Evolutionary conservation across 2,329 filamentous ascomycete genomes (phyloP).

Genomic region (Penicillium glabrum): DNA sequence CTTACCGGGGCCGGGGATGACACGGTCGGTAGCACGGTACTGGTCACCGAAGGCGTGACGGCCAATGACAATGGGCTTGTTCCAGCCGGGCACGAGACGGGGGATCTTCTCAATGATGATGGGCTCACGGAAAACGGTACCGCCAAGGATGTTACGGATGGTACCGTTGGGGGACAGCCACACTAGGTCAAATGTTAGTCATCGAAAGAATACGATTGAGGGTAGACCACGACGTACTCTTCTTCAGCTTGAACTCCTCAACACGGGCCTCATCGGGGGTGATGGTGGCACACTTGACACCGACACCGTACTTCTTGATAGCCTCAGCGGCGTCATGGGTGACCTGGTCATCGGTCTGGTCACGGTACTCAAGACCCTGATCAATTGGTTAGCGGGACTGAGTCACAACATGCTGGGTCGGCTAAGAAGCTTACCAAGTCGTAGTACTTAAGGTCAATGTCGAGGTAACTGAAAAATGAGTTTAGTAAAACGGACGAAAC

Average conservation of each 20-base stretch:
- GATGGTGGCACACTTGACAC: conserved; percentile 99
- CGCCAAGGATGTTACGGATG: conserved; percentile 70
- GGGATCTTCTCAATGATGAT: conserved; percentile 95
- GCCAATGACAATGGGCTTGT: conserved; percentile 98
- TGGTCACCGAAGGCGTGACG: conserved; percentile 98
- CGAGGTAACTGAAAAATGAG: conserved; percentile 64
- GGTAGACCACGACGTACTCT: conserved; percentile 62
- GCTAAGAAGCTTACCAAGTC: conserved; percentile 59
- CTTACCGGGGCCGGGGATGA: conserved; percentile 79
- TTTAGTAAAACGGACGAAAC: conserved; percentile 16
- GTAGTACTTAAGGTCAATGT: conserved; percentile 98
- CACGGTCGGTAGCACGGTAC: conserved; percentile 92
- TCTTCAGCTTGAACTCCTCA: conserved; percentile 97
- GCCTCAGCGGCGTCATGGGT: conserved; percentile 93
- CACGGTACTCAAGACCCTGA: conserved; percentile 83
- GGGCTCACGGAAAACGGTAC: conserved; percentile 98
- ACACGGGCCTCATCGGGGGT: conserved; percentile 96
- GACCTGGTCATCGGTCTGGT: conserved; percentile 94
- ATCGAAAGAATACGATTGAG: conserved; percentile 1
- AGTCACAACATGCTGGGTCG: not conserved
- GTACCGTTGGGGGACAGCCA: conserved; percentile 98
- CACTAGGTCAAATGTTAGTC: conserved; percentile 57
- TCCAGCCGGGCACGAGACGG: conserved; percentile 93
- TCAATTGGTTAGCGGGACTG: conserved; percentile 10
- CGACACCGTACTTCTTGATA: conserved; percentile 98